Evolutionary conservation across 768 basidiomycete genomes (phyloP), one percentile per base, ranked within the genome.

Genomic region (Kwoniella pini): DNA sequence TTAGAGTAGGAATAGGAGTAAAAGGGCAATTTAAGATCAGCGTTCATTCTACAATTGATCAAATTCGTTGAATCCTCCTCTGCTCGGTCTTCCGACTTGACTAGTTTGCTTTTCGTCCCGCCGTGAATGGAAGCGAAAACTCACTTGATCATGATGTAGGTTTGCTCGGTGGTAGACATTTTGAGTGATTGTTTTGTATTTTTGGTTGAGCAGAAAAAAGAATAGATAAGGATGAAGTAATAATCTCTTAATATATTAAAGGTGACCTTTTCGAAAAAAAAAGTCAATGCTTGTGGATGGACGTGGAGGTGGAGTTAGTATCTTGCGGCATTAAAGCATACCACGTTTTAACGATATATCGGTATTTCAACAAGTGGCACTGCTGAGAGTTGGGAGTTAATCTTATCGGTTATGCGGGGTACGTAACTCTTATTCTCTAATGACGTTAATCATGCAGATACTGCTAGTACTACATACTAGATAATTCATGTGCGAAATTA

Each of bases 111-210:
- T 26, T 6, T 12, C 3, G 27, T 3, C 28, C 19, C 11, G 22
- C 12, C 12, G 15, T 22, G 33, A 51, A 4, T 28, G 39, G 48
- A 30, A 40, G 11, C 39, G 38, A 36, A 26, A 22, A 70, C 76
- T 45, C 43, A 77, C 92, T 97, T 99, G 88, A 98, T 85, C 95
- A 97, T 97, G 84, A 98, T 98, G 83, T 95, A 97, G 80, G 94
- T 95, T 80, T 91, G 91, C 80, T 97, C 93, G 54, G 74, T 73
- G 78, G 81, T 80, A 70, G 90, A 87, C 88, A 88, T 89, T 65
- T 70, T 80, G 57, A 33, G 5, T 63, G 33, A 36, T 36, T 36
- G 33, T 36, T 7, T 22, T n/a, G 22, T 30, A 36, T 50, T 36
- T 57, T 44, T 43, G 28, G 53, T 33, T 44, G 50, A 43, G 51